Base-by-base conservation (phyloP, 352 stramenopile genomes). In the Phytophthora ohioensis region DNA sequence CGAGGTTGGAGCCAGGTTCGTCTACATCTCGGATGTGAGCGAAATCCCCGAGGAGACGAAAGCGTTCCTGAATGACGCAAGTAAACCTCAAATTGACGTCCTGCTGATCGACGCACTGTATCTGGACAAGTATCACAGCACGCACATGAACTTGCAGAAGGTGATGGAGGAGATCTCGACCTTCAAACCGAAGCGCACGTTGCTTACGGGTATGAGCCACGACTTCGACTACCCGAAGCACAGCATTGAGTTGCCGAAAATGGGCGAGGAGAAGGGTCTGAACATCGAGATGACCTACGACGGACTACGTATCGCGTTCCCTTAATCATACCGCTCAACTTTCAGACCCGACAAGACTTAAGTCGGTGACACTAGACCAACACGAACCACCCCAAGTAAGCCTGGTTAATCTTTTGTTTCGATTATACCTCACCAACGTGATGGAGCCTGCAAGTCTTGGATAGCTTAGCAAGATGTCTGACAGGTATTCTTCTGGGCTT, bases 21-120 rank as follows among this genome's bases (percentile, higher is more conserved):
- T 95, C 34, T 97, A 97, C 81, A 93, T 97, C 55, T 96, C 89
- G 5, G 91, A 97, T 75, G 84, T 95, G 71, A 96, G 88, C 38
- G 81, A 90, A 34, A 71, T 97, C 21, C 83, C 86, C 12, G 69
- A 82, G 5, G 83, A 94, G 17, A 80, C 87, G 9, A 73, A 75
- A 34, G 64, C 39, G 46, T 84, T 86, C 65, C 70, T 97, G 11
- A 88, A 84, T 32, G 85, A 92, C 61, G 12, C 52, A 8, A 67
- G 46, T 31, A 84, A 82, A 59, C 76, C 80, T 6, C 61, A 41
- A 10, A 93, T 97, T 60, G 91, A 96, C 61, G 71, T 94, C 39
- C 69, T 97, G 34, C 70, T 97, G 52, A 91, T 97, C 42, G 91
- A 97, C 49, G 85, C 88, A 7, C 66, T 97, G 13, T 90, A 92